These are phyloP conservation scores for Mortierella sp. DNA, from an alignment of 371 early-diverging fungal species.

Conservation along the genomic window DNA sequence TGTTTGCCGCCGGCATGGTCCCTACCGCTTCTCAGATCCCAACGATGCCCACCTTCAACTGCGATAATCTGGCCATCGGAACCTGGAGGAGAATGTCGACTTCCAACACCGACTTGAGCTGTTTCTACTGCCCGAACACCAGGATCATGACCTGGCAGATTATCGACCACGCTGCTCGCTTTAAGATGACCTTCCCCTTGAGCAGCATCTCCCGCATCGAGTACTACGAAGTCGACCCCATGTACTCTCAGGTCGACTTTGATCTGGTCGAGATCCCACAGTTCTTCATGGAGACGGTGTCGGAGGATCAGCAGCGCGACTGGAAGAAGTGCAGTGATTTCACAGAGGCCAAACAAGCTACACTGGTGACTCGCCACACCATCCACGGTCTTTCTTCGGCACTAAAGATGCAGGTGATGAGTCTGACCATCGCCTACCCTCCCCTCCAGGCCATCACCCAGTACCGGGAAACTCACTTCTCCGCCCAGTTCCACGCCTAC, in stretches of 20 bases:
- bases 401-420: conserved; percentile 68
- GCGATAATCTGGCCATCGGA: conserved; percentile 79
- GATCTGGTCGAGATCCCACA: conserved; percentile 72
- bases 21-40: conserved; percentile 51
- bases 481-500: conserved; percentile 56
- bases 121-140: conserved; percentile 67
- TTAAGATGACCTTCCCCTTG: conserved; percentile 82
- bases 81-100: conserved; percentile 85
- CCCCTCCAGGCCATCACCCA: conserved; percentile 51
- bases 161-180: conserved; percentile 74
- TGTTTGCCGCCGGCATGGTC: conserved; percentile 42
- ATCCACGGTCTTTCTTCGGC: conserved; percentile 71
- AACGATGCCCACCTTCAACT: conserved; percentile 60
- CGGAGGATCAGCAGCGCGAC: conserved; percentile 52
- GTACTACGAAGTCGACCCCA: conserved; percentile 67
- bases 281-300: conserved; percentile 75
- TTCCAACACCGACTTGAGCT: conserved; percentile 71
- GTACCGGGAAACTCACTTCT: conserved; percentile 58
- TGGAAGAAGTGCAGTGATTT: conserved; percentile 86
- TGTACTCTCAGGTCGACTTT: conserved; percentile 70
- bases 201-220: conserved; percentile 71
- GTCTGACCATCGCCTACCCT: conserved; percentile 57
- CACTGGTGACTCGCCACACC: conserved; percentile 74
- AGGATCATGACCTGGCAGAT: conserved; percentile 82
- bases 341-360: conserved; percentile 82